Percentiles rank a stretch among this genome's conserved stretches.
Evolutionary conservation across 768 basidiomycete genomes (phyloP).

Genomic region (Crucibulum laeve): DNA sequence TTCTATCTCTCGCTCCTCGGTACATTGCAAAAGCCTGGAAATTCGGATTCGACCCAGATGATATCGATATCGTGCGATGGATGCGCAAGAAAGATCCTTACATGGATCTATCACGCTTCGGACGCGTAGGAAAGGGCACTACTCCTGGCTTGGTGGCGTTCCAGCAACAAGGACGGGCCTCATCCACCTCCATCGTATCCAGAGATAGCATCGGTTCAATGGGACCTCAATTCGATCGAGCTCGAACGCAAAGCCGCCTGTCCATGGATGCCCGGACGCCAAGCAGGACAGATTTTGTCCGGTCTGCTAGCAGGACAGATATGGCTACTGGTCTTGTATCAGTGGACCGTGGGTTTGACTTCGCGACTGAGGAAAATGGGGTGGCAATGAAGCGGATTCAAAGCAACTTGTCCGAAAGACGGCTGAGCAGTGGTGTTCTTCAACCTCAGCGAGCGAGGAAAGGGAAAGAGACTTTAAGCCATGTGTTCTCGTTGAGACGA

Average conservation of each 20-base stretch:
- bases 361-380: constrained; percentile 83
- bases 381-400: constrained; percentile 83
- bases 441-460: constrained; percentile 19
- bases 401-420: constrained; percentile 64
- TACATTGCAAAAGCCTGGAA: constrained; percentile 69
- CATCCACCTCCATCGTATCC: background rate
- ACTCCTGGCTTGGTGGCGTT: constrained; percentile 15
- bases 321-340: constrained; percentile 82
- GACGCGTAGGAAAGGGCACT: constrained; percentile 10
- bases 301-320: constrained; percentile 65
- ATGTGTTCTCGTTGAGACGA: constrained; percentile 30
- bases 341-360: constrained; percentile 79
- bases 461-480: constrained; percentile 30
- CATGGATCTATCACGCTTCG: constrained; percentile 41
- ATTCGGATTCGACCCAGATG: constrained; percentile 67
- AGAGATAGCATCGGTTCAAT: background rate
- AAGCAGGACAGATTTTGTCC: constrained; percentile 34
- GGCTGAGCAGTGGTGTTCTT: constrained; percentile 7
- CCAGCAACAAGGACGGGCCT: constrained; percentile 7
- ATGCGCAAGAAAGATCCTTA: constrained; percentile 63
- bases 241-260: constrained; percentile 25
- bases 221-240: constrained; percentile 6
- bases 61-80: constrained; percentile 75
- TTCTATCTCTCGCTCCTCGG: constrained; percentile 73
- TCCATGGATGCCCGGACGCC: constrained; percentile 19